Percentiles rank a stretch among this genome's conserved stretches.
These are phyloP conservation scores for Lactifluus subvellereus DNA, from an alignment of 768 basidiomycete species.

Conservation along the genomic window DNA sequence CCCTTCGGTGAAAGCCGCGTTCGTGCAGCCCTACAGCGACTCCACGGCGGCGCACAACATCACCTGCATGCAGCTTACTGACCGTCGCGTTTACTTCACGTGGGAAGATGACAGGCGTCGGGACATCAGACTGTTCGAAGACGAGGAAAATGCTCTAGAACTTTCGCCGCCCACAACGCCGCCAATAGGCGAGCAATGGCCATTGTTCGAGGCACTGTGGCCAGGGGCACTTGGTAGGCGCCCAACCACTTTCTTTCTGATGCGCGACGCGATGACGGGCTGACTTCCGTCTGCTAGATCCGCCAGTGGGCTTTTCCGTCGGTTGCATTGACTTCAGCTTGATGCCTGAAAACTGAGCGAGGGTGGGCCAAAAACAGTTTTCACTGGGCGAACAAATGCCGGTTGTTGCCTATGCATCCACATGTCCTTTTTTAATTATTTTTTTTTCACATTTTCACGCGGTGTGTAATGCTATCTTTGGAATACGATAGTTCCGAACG, in stretches of 20 bases:
- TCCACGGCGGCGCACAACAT: background rate
- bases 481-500: background rate
- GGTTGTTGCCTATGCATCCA: background rate
- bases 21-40: conserved; percentile 4
- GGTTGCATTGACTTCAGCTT: conserved; percentile 21
- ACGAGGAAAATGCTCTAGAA: background rate
- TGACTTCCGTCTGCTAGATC: background rate
- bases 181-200: background rate
- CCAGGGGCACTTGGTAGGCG: background rate
- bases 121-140: conserved; percentile 8
- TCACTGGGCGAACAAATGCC: background rate
- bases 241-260: background rate
- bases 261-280: background rate
- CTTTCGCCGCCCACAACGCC: background rate
- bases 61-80: conserved; percentile 22
- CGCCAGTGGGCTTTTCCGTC: background rate
- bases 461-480: background rate
- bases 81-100: conserved; percentile 23
- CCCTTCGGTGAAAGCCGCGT: background rate
- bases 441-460: background rate
- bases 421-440: background rate
- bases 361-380: background rate
- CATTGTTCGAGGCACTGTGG: background rate
- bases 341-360: conserved; percentile 6
- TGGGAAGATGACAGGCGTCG: conserved; percentile 16